Evolutionary conservation across 2,329 filamentous ascomycete species (phyloP).

Genomic region (Claviceps maximensis): DNA sequence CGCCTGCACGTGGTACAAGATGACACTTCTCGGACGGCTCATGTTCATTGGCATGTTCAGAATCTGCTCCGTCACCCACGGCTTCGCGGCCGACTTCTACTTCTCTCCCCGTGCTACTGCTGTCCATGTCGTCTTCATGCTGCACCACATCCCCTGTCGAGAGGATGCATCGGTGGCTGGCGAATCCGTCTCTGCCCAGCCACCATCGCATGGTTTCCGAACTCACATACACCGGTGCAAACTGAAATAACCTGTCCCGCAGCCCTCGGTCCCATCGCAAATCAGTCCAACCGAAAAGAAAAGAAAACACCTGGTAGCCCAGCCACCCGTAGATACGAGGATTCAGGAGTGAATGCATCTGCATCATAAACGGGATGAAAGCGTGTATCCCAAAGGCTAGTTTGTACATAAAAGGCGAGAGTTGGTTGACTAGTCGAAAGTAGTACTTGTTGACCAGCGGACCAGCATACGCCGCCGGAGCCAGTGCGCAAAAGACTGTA

Average conservation of each 20-base stretch:
- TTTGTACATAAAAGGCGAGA: constrained; percentile 64
- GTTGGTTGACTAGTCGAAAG: constrained; percentile 80
- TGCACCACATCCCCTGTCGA: constrained; percentile 58
- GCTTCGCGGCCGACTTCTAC: background rate
- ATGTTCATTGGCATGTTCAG: background rate
- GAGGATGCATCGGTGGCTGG: constrained; percentile 69
- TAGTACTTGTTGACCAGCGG: constrained; percentile 76
- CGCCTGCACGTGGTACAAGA: constrained; percentile 24
- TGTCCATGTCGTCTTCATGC: constrained; percentile 49
- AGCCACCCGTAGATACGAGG: constrained; percentile 61
- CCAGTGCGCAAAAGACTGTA: constrained; percentile 80
- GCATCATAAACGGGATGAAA: constrained; percentile 91
- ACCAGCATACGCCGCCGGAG: constrained; percentile 81
- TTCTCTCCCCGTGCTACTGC: constrained; percentile 15
- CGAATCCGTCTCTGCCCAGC: constrained; percentile 77
- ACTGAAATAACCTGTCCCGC: constrained; percentile 76
- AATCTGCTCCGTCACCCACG: background rate
- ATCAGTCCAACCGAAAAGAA: constrained; percentile 82
- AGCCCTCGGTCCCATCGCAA: constrained; percentile 70
- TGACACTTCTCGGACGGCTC: constrained; percentile 12
- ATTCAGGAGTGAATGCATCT: constrained; percentile 56
- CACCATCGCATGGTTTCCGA: constrained; percentile 92
- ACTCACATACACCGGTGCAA: constrained; percentile 80
- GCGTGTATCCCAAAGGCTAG: constrained; percentile 82
- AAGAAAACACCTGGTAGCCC: constrained; percentile 81